Base-by-base conservation (phyloP, 2,329 filamentous ascomycete species). In the Alternaria solani region DNA sequence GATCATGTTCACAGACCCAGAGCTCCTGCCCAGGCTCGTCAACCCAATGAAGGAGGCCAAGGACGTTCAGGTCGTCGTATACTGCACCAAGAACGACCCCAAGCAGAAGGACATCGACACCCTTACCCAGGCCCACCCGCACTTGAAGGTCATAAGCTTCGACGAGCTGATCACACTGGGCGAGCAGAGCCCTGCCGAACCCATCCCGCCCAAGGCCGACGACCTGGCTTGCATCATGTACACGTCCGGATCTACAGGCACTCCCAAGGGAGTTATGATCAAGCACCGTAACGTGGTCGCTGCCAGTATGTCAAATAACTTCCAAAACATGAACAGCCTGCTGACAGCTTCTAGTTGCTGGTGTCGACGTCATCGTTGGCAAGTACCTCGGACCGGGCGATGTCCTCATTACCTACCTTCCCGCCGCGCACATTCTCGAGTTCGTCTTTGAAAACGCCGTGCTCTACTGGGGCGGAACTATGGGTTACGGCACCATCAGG, bases 391-490 rank as follows among this genome's bases (percentile, higher is more conserved):
- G 89, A 61, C 88, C 90, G 59, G 88, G 86, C 46, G 95, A 99
- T 70, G 86, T 87, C 46, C 84, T 98, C 43, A 86, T 99, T 46
- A 93, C 94, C 23, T 99, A 98, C 79, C 87, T 99, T 14, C 95
- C 95, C 2, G 89, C 96, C 54, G 94, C 95, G 2, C 95, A 99
- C 77, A 98, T 98, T 72, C 89, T 99, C 72, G 95, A 99, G 80
- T 95, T 97, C 79, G 91, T 94, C 60, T 92, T 99, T 67, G 95
- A 99, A 81, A 97, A 96, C 78, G 84, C 94, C 7, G 92, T 91
- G 59, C 81, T 99, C 62, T 95, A 89, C 81, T 92, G 94, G 84
- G 95, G 95, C 69, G 94, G 90, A 69, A 94, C 91, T 32, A 89
- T 99, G 82, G 95, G 95, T 59, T 98, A 98, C 78, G 95, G 94